These are phyloP conservation scores for Senecio squalidus DNA, from an alignment of 140 eudicot genomes.

Conservation along the genomic window DNA sequence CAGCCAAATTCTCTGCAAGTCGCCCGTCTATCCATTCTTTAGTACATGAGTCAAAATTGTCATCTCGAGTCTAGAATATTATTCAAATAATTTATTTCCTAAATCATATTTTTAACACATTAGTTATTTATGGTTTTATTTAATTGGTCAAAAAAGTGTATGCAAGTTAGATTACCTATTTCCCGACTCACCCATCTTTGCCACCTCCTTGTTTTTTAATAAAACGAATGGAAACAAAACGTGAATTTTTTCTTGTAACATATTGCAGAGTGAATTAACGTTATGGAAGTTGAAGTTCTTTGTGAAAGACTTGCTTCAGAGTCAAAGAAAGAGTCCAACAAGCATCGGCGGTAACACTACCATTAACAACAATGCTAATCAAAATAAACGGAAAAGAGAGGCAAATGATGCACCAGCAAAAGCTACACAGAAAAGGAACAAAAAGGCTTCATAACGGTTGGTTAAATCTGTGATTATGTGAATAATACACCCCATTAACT, in stretches of 20 bases:
- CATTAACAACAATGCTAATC: constrained; percentile 20
- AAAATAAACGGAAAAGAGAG: constrained; percentile 59
- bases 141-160: too few relatives aligned
- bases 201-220: too few relatives aligned
- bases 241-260: not conserved
- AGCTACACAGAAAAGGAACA: constrained; percentile 57
- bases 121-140: too few relatives aligned
- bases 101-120: too few relatives aligned
- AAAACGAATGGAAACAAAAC: not conserved
- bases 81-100: too few relatives aligned
- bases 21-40: not conserved
- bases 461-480: constrained; percentile 42
- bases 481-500: constrained; percentile 27
- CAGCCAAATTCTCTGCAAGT: not conserved
- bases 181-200: too few relatives aligned
- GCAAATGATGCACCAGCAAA: constrained; percentile 41
- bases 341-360: constrained; percentile 29
- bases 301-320: constrained; percentile 54
- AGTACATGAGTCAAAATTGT: too few relatives aligned
- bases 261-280: constrained; percentile 68
- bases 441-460: constrained; percentile 35
- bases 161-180: too few relatives aligned
- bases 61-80: too few relatives aligned
- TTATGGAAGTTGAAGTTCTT: constrained; percentile 90
- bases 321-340: constrained; percentile 50